Evolutionary conservation across 306 rosid species (phyloP), one percentile per base, ranked within the genome.

Genomic region (Dalbergia oliveri): DNA sequence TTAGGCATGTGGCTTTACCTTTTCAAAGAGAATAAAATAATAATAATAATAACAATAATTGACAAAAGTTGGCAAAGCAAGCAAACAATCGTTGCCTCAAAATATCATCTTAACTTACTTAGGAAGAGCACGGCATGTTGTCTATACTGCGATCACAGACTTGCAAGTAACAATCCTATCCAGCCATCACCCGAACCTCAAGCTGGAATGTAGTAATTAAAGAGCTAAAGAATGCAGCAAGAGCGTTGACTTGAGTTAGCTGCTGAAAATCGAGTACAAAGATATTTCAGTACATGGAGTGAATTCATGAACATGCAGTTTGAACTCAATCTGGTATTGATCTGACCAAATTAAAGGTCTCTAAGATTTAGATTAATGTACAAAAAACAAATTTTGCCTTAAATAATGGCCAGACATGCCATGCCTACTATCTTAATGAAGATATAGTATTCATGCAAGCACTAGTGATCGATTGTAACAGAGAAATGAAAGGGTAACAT

Each of bases 221-320:
- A 45, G 35, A 75, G 68, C 82, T 82, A 92, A 45, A 89, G 94
- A 80, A 90, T 86, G 67, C 75, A 78, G 83, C 94, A 90, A 65
- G 81, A 77, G 58, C 64, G 39, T 66, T 79, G 73, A 83, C 90
- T n/a, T 71, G 86, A 64, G 69, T 70, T 79, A 11, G 62, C 85
- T 73, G 78, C 90, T 84, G 79, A 61, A 74, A 81, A 73, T 65
- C 8, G 18, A 45, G 26, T 21, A 59, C 31, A 37, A 16, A 58
- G 11, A n/a, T 51, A 19, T 76, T 45, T 82, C 43, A 82, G 63
- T 44, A 31, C 15, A 16, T 54, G 45, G 56, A 59, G 26, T 2
- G 1, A 13, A 14, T 23, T 51, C 21, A 12, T 68, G 68, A 69
- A 69, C 2, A 13, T 16, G 26, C 19, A 74, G 67, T 53, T 33